Base-by-base conservation (phyloP, 768 basidiomycete species). In the Suillus brevipes region DNA sequence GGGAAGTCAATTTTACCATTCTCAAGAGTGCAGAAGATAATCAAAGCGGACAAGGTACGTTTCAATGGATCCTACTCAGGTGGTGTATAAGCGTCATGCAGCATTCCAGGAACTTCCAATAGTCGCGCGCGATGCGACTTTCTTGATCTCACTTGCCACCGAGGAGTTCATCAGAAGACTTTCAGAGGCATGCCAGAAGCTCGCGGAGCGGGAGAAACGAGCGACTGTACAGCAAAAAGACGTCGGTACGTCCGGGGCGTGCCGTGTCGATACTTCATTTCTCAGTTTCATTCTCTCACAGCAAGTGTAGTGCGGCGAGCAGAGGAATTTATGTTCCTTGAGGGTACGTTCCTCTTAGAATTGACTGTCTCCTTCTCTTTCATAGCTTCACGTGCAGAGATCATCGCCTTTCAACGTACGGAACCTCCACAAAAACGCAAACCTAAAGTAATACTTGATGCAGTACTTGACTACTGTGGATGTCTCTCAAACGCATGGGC, bases 91-190 rank as follows among this genome's bases (percentile, higher is more conserved):
- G 94, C 85, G 61, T 65, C 77, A 74, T 64, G 28, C 23, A 12
- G 42, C 38, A 56, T 18, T 56, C 42, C 36, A 94, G 92, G 92
- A 94, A 53, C 83, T 94, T 60, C 88, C 90, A 0, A 87, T 87
- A 49, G 80, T 93, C 6, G 87, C 89, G 13, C 88, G 82, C 72
- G 94, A 96, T 61, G 93, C 92, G 28, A 84, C 87, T 0, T 87
- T 93, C 68, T 77, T 94, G 66, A 89, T 96, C 55, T 87, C 91
- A 25, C 78, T 94, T 34, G 94, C 94, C 6, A 89, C 95, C 63
- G 95, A 97, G 77, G 90, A 94, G 74, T 96, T 97, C 68, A 89
- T 96, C 61, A 88, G 86, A 74, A 84, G 88, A 59, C 78, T 96
- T 36, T 83, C 85, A 38, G 86, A 89, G 63, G 89, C 91, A 7